A percentile compares a stretch with the other conserved stretches of the same genome.
These are phyloP conservation scores for Chalaropsis thielavioides DNA, from an alignment of 2,329 filamentous ascomycete species.

Conservation along the genomic window DNA sequence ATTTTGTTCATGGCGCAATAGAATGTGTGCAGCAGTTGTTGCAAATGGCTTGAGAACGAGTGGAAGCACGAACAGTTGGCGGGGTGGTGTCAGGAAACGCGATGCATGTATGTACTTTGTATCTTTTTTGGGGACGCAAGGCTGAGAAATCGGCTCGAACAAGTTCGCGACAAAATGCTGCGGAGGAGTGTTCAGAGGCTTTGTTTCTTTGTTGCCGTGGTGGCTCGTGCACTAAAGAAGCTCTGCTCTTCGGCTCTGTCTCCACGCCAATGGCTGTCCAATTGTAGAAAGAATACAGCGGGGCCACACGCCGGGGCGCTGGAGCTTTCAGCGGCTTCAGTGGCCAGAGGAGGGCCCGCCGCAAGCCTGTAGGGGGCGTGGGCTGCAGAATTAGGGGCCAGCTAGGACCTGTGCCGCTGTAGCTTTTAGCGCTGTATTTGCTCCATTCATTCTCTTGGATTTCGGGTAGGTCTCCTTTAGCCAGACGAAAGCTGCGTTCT, in stretches of 20 bases:
- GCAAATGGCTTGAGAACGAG: not conserved
- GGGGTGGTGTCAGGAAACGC: not conserved
- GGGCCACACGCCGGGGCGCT: not conserved
- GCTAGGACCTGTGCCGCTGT: not conserved
- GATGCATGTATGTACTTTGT: not conserved
- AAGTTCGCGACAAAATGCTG: conserved; percentile 4
- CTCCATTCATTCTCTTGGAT: not conserved
- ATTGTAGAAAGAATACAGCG: not conserved
- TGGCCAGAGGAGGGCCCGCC: not conserved
- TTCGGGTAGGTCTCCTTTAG: not conserved
- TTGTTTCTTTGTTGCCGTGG: not conserved
- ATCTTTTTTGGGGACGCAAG: not conserved
- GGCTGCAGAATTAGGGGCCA: not conserved
- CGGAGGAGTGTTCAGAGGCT: not conserved
- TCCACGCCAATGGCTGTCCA: not conserved
- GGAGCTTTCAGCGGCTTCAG: not conserved
- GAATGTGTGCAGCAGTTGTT: not conserved
- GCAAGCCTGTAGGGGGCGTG: not conserved
- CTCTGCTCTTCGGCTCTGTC: not conserved
- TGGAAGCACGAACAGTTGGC: not conserved
- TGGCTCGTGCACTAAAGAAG: conserved; percentile 4
- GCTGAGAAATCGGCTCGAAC: not conserved
- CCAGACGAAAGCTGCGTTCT: not conserved
- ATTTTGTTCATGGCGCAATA: conserved; percentile 69
- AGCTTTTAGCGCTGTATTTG: not conserved